Conservation (phyloP, 495 filamentous ascomycete genomes). For the Aspergillus steynii region DNA sequence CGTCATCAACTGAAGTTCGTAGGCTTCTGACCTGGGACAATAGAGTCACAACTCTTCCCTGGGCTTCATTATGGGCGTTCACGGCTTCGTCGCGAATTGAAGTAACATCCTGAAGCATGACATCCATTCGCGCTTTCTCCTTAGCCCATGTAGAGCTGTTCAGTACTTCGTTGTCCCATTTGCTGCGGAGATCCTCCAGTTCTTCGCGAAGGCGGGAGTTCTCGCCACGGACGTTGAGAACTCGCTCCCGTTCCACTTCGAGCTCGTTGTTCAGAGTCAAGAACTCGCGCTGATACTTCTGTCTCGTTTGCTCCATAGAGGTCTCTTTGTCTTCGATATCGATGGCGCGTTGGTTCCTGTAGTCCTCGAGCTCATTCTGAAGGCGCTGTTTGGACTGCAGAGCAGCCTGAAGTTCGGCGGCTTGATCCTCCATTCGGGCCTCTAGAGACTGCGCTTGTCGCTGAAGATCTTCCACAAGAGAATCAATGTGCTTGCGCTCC, state of each 20-base stretch:
- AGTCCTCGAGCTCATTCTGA: conserved; percentile 97
- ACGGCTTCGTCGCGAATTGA: conserved; percentile 91
- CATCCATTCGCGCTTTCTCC: conserved; percentile 90
- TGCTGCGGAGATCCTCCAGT: conserved; percentile 88
- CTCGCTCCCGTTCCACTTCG: conserved; percentile 87
- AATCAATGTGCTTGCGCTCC: conserved; percentile 88
- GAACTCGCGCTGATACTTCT: conserved; percentile 96
- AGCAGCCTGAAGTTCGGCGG: conserved; percentile 82
- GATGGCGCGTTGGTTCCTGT: conserved; percentile 89
- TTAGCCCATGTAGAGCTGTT: conserved; percentile 98
- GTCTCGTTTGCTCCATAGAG: conserved; percentile 93
- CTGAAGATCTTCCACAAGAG: conserved; percentile 85
- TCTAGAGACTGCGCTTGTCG: conserved; percentile 85
- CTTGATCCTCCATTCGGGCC: conserved; percentile 88
- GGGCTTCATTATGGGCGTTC: conserved; percentile 90
- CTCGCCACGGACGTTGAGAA: conserved; percentile 66
- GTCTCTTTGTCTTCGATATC: conserved; percentile 97
- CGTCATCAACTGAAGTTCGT: conserved; percentile 81
- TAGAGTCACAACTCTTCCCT: conserved; percentile 84
- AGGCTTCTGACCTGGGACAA: conserved; percentile 89
- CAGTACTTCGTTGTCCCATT: conserved; percentile 98
- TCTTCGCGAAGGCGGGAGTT: conserved; percentile 83
- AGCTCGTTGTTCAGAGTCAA: conserved; percentile 85
- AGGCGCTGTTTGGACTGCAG: conserved; percentile 91
- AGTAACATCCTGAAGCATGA: conserved; percentile 85